Conservation (phyloP, 202 grass and related monocot genomes). For the Panicum hallii region DNA sequence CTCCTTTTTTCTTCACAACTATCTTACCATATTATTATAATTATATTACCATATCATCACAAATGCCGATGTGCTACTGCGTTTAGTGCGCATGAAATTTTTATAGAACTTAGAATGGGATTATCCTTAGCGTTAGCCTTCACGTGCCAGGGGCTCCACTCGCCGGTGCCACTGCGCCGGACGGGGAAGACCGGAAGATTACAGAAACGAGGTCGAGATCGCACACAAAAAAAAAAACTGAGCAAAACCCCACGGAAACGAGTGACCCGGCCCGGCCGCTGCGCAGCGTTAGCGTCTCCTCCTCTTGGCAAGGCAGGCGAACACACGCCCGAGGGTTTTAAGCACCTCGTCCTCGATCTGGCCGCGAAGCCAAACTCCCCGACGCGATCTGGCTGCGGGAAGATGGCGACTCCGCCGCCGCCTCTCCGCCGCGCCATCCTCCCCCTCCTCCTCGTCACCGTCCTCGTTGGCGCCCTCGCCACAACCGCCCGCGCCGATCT, state of each 20-base stretch:
- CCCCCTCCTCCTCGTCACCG: slow-evolving; percentile 34
- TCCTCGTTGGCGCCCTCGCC: slow-evolving; percentile 24
- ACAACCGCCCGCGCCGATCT: slow-evolving; percentile 72
- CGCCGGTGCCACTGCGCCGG: too few species aligned
- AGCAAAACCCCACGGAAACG: background rate
- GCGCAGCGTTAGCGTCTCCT: background rate
- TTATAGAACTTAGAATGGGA: too few species aligned
- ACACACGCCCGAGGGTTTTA: slow-evolving; percentile 55
- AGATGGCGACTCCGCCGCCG: slow-evolving; percentile 60
- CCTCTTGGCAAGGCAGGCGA: background rate
- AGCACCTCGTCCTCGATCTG: slow-evolving; percentile 42
- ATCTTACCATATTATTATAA: too few species aligned
- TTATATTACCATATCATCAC: too few species aligned
- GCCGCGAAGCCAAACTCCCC: background rate
- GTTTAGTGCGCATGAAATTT: too few species aligned
- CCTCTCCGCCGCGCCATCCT: slow-evolving; percentile 23
- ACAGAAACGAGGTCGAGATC: too few species aligned
- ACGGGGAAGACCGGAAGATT: too few species aligned
- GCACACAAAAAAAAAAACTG: too few species aligned
- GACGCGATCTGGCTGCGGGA: background rate
- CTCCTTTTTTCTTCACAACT: too few species aligned
- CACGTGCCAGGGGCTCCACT: too few species aligned
- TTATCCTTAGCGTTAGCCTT: too few species aligned
- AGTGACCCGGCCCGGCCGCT: background rate
- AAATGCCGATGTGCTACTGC: rapidly evolving